Evolutionary conservation across 805 yeast genomes (phyloP), one percentile per base, ranked within the genome.

Genomic region (Saturnispora mendoncae): DNA sequence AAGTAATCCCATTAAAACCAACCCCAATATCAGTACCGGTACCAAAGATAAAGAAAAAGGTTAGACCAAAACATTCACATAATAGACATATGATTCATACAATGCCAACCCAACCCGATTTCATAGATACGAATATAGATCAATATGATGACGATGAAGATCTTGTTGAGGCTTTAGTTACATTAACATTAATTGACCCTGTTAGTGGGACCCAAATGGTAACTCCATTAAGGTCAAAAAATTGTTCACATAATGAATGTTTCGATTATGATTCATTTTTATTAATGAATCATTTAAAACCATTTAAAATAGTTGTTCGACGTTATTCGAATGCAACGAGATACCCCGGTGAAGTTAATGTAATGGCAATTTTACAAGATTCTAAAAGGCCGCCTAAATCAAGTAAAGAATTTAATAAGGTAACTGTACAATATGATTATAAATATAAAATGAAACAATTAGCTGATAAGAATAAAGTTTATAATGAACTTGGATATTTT

Each of bases 221-320:
- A 4, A 57, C 56, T 2, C 66, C 66, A 1, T 39, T 60, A n/a
- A 44, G 61, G 33, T 50, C 60, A 2, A 45, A 53, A 28, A 58
- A 42, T 35, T 62, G 66, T 44, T 56, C 65, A 2, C 66, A 62
- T 45, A 38, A 60, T 12, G 64, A 59, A 38, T 62, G 65, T 40
- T 62, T 62, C 39, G 66, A 62, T 42, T 43, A 61, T 39, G 47
- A 47, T 4, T 51, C 60, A 4, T 62, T 62, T 42, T 36, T 56
- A 32, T 51, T 47, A 18, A 45, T 62, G 49, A 51, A 62, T 43
- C 43, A 50, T 17, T 39, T 62, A 24, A 44, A 39, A 15, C 60
- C 62, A 9, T 60, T 59, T 32, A 48, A 39, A 31, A 46, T 60
- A 13, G 53, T 52, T 1, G 48, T 56, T 14, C 44, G 49, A 35